Base-by-base conservation (phyloP, 176 grass and related monocot genomes). In the Phragmites australis region DNA sequence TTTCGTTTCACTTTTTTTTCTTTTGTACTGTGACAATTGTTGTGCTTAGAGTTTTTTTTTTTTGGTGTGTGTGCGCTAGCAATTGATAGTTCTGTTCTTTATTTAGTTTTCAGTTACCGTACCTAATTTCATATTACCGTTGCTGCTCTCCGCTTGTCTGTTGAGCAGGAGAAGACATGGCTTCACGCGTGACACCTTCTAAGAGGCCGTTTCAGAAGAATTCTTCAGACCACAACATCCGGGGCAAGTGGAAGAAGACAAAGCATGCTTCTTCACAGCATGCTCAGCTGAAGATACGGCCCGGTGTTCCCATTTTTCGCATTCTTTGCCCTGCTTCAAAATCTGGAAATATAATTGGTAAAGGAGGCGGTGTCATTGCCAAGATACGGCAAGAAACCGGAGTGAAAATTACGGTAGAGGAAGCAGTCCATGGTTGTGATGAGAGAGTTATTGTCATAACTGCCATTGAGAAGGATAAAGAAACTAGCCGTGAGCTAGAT, bases 341-440 rank as follows among this genome's bases (percentile, higher is more conserved):
- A 67, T 91, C 92, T 50, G 96, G 88, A 52, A 91, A 90, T 84
- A 84, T 95, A 62, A 99, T 99, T 15, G 96, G 96, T 32, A 99
- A 81, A 86, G 86, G 76, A 68, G 96, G 96, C 3, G 49, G 85
- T 30, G 80, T 95, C 84, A 90, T 99, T 22, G 60, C 75, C 79
- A 99, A 80, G 77, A 99, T 99, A 79, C 89, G 88, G 39, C 59
- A 86, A 54, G 88, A 99, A 26, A 93, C 93, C 2, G 68, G 90
- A 74, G 90, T 86, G 12, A 99, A 55, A 52, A 91, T 99, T 56
- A 89, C 86, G 42, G 86, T 99, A 27, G 90, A 99, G 69, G 91
- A 86, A 55, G 67, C 60, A 54, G 66, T 89, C 16, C 27, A 65
- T 45, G 96, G 88, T 23, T 99, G 86, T 53, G 82, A 89, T 18